Conservation (phyloP, 441 rosid genomes). For the Gossypium armourianum region DNA sequence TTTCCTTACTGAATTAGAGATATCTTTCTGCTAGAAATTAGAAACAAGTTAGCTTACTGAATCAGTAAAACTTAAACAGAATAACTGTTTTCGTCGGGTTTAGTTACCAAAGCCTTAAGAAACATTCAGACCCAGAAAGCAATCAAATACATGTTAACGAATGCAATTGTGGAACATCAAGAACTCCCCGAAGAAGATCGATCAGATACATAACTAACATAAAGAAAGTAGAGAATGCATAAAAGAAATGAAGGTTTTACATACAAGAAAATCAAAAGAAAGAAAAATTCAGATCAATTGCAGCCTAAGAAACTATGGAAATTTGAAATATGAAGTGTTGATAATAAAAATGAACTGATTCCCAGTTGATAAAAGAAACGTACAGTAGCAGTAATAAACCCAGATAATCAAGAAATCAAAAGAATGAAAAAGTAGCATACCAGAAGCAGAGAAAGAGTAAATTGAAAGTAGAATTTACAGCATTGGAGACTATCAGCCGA, state of each 20-base stretch:
- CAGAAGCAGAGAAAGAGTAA: not conserved
- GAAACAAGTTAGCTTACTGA: not conserved
- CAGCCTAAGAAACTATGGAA: not conserved
- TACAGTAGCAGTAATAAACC: not conserved
- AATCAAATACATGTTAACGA: not conserved
- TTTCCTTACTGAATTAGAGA: slow-evolving; percentile 16
- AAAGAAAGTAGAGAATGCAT: not conserved
- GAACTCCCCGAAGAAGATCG: not conserved
- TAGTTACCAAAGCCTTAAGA: not conserved
- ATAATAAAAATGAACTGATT: not conserved
- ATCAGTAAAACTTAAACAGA: slow-evolving; percentile 2
- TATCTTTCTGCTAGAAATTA: slow-evolving; percentile 16
- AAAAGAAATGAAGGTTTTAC: not conserved
- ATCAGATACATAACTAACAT: not conserved
- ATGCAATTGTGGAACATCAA: slow-evolving; percentile 7
- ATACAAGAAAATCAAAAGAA: not conserved
- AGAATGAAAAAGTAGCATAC: not conserved
- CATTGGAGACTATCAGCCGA: slow-evolving; percentile 4
- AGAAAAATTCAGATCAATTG: not conserved
- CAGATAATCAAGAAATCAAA: not conserved
- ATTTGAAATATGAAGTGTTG: not conserved
- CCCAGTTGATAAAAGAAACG: slow-evolving; percentile 8
- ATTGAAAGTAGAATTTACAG: slow-evolving; percentile 13
- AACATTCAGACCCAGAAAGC: slow-evolving; percentile 1
- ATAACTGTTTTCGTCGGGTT: not conserved